A percentile compares a stretch with the other conserved stretches of the same genome.
Evolutionary conservation across 768 basidiomycete genomes (phyloP).

Genomic region (Cyclocybe cylindracea): DNA sequence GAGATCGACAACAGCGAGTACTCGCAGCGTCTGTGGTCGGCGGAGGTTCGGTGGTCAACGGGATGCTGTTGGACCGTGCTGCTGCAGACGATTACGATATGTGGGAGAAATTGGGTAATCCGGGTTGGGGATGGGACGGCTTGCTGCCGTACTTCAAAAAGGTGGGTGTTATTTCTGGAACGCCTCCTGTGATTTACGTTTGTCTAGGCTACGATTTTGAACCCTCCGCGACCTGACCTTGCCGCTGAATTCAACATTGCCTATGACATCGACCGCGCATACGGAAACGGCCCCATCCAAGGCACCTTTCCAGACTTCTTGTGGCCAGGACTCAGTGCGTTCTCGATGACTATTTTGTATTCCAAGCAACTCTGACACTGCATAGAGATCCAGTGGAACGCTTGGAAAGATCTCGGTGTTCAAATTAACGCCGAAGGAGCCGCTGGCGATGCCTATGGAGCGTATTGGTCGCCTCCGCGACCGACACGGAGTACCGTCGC

Average conservation of each 20-base stretch:
- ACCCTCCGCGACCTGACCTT: constrained; percentile 8
- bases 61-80: no score
- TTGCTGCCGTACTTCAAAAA: no score
- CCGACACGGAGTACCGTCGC: constrained; percentile 10
- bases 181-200: no score
- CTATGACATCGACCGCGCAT: constrained; percentile 9
- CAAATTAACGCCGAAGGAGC: constrained; percentile 10
- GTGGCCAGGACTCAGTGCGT: constrained; percentile 15
- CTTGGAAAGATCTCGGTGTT: constrained; percentile 9
- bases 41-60: no score
- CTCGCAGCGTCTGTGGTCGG: no score
- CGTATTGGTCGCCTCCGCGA: constrained; percentile 13
- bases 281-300: constrained; percentile 11
- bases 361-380: background rate
- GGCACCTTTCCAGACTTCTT: constrained; percentile 12
- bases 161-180: no score
- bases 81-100: no score
- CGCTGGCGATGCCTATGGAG: constrained; percentile 8
- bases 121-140: no score
- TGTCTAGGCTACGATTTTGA: constrained; percentile 8
- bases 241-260: constrained; percentile 13
- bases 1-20: no score
- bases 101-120: no score
- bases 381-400: no score
- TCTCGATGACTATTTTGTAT: background rate